A percentile compares a stretch with the other conserved stretches of the same genome.
These are phyloP conservation scores for Quercus aquifolioides DNA, from an alignment of 306 rosid species.

Conservation along the genomic window DNA sequence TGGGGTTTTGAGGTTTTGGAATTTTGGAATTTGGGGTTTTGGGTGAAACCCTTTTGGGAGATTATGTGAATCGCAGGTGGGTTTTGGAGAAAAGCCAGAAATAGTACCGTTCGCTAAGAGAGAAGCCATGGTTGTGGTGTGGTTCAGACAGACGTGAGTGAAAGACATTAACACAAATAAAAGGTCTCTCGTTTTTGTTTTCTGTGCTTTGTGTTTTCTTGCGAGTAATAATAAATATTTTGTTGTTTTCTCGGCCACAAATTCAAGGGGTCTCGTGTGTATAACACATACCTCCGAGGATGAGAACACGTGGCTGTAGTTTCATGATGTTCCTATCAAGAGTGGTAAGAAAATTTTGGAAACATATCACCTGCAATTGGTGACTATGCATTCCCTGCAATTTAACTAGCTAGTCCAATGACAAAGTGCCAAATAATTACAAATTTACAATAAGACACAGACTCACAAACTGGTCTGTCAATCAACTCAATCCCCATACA, in stretches of 20 bases:
- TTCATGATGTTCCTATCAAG: too few species aligned
- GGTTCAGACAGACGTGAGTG: background rate
- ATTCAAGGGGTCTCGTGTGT: slow-evolving; percentile 19
- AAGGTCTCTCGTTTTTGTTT: background rate
- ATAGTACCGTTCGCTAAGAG: slow-evolving; percentile 55
- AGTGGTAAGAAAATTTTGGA: too few species aligned
- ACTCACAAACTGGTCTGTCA: too few species aligned
- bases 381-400: too few species aligned
- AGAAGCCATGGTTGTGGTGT: slow-evolving; percentile 60
- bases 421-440: too few species aligned
- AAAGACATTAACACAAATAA: background rate
- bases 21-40: slow-evolving; percentile 28
- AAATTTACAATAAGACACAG: too few species aligned
- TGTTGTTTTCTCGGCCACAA: slow-evolving; percentile 24
- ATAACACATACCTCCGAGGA: slow-evolving; percentile 18
- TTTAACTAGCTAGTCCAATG: too few species aligned
- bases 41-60: slow-evolving; percentile 27
- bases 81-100: slow-evolving; percentile 52
- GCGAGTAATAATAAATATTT: too few species aligned
- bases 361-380: too few species aligned
- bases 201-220: background rate
- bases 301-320: background rate
- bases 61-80: slow-evolving; percentile 33
- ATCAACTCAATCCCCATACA: too few species aligned
- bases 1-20: slow-evolving; percentile 13